phyloP scores from a whole-genome alignment of 805 yeast species.

The Aciculoconidium aculeatum region DNA sequence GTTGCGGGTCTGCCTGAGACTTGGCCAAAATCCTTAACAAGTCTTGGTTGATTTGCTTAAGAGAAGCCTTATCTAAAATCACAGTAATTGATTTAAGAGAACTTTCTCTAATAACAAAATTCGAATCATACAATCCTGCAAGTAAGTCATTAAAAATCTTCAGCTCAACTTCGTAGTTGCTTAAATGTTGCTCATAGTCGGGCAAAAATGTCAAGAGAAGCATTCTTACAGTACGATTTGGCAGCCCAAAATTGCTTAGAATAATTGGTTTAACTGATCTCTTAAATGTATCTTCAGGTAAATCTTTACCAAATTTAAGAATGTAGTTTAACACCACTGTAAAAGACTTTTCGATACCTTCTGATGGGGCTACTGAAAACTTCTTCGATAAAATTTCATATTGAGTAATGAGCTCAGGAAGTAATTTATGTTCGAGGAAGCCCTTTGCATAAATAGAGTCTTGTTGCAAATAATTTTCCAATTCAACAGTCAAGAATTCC shows the following conservation, averaged over 20 bases:
- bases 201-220: constrained; percentile 64
- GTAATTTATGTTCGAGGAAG: constrained; percentile 50
- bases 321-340: constrained; percentile 37
- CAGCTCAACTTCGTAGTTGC: constrained; percentile 58
- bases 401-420: constrained; percentile 64
- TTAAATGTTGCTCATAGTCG: constrained; percentile 42
- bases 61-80: constrained; percentile 60
- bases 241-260: constrained; percentile 53
- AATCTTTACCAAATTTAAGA: constrained; percentile 27
- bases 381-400: constrained; percentile 25
- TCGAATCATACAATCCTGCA: constrained; percentile 85
- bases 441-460: constrained; percentile 38
- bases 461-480: constrained; percentile 15
- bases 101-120: constrained; percentile 71
- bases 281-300: constrained; percentile 30
- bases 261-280: constrained; percentile 53
- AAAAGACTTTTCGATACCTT: constrained; percentile 17
- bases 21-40: constrained; percentile 74
- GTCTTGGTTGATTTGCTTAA: constrained; percentile 82
- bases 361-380: constrained; percentile 2
- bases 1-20: constrained; percentile 69
- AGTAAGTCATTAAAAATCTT: constrained; percentile 61
- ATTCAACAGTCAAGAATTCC: constrained; percentile 28
- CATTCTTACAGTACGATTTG: constrained; percentile 75
- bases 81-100: constrained; percentile 64